Conservation (phyloP, 2,329 filamentous ascomycete genomes). For the Xylariomycetidae sp. region DNA sequence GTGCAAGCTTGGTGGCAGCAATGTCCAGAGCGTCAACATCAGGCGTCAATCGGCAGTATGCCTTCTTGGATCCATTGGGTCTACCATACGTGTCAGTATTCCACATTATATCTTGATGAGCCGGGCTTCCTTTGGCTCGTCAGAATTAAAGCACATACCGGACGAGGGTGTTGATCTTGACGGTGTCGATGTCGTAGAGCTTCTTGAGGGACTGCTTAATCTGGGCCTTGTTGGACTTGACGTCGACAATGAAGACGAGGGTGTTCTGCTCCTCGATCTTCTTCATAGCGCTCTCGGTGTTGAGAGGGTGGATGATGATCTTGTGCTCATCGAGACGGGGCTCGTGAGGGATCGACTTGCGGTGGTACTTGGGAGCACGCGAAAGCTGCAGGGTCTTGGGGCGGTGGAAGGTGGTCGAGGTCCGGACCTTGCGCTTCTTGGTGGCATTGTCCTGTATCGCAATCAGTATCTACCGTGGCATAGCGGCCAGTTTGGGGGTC, state of each 20-base stretch:
- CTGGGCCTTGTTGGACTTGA: constrained; percentile 99
- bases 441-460: constrained; percentile 59
- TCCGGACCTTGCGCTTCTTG: constrained; percentile 90
- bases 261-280: constrained; percentile 99
- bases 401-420: constrained; percentile 91
- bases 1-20: constrained; percentile 96
- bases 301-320: constrained; percentile 95
- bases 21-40: constrained; percentile 99
- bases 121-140: too few species aligned
- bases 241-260: constrained; percentile 92
- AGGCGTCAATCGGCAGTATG: constrained; percentile 88
- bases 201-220: constrained; percentile 98
- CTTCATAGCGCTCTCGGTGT: constrained; percentile 99
- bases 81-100: constrained; percentile 39
- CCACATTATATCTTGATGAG: constrained; percentile 7
- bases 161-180: constrained; percentile 99
- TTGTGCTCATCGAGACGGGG: constrained; percentile 96
- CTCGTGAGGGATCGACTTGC: constrained; percentile 86
- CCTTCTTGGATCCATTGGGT: constrained; percentile 98
- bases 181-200: constrained; percentile 95
- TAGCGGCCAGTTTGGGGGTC: too few species aligned
- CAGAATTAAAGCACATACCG: constrained; percentile 54
- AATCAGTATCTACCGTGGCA: too few species aligned
- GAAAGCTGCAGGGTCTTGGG: constrained; percentile 94
- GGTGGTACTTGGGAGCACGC: constrained; percentile 90